phyloP scores from a whole-genome alignment of 2,329 filamentous ascomycete species.

The Fusarium xyrophilum region DNA sequence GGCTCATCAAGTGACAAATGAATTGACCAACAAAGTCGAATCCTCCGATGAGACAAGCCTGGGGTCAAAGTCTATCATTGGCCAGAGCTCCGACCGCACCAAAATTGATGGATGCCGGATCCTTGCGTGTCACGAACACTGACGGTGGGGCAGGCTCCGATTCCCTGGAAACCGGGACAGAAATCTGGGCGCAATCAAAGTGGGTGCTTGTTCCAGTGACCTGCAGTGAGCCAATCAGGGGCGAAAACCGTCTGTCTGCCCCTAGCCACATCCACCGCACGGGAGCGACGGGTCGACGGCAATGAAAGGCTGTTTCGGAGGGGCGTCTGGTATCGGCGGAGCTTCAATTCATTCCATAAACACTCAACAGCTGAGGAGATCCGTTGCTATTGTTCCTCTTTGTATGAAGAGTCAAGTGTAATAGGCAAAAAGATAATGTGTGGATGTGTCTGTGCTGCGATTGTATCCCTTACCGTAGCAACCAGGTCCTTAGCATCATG shows the following conservation, averaged over 20 bases:
- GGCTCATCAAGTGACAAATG: conserved; percentile 12
- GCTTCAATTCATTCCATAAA: conserved; percentile 17
- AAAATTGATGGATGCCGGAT: conserved; percentile 37
- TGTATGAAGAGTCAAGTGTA: neutral
- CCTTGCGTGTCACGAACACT: conserved; percentile 40
- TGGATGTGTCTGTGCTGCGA: neutral
- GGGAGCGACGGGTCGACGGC: conserved; percentile 44
- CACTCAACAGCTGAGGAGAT: conserved; percentile 36
- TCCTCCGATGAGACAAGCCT: conserved; percentile 19
- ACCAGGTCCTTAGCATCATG: neutral
- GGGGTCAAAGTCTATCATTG: conserved; percentile 25
- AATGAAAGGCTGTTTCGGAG: conserved; percentile 32
- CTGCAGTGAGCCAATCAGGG: conserved; percentile 38
- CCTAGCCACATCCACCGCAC: conserved; percentile 38
- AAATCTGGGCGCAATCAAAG: conserved; percentile 38
- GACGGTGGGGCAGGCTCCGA: conserved; percentile 44
- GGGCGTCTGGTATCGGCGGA: conserved; percentile 31
- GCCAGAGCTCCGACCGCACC: conserved; percentile 28
- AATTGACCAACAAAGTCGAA: conserved; percentile 22
- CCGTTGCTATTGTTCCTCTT: conserved; percentile 27
- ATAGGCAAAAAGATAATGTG: conserved; percentile 3
- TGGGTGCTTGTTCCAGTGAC: conserved; percentile 34
- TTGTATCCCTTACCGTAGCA: neutral
- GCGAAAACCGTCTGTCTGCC: conserved; percentile 10
- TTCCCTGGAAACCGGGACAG: conserved; percentile 44